Conservation (phyloP, 2,329 filamentous ascomycete genomes). For the Paracoccidioides brasiliensis region DNA sequence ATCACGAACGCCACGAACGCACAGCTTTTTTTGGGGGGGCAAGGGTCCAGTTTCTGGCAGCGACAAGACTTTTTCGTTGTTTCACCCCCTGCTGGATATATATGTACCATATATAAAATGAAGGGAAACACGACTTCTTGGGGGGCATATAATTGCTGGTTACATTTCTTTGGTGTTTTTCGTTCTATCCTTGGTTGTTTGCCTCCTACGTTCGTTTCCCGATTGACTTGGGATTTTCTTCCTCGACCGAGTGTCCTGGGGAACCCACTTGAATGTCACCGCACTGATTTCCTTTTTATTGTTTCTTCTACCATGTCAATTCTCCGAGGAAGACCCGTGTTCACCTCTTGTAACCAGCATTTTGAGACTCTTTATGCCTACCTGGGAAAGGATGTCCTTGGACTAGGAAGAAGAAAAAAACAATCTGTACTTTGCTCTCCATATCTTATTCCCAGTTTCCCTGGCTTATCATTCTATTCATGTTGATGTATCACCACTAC, state of each 20-base stretch:
- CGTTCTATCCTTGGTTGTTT: neutral
- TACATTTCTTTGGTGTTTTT: neutral
- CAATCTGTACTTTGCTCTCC: neutral
- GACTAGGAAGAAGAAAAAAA: neutral
- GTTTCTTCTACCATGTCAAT: neutral
- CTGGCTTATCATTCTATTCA: neutral
- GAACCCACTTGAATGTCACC: neutral
- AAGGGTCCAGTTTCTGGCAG: neutral
- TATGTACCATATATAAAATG: neutral
- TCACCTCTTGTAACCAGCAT: neutral
- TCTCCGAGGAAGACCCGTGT: neutral
- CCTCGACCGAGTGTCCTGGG: neutral
- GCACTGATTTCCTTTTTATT: neutral
- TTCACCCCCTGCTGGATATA: neutral
- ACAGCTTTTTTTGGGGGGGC: neutral
- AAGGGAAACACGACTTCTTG: neutral
- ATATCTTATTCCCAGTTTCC: neutral
- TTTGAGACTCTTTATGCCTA: neutral
- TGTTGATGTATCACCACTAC: neutral
- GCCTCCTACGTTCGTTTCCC: neutral
- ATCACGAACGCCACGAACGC: constrained; percentile 1
- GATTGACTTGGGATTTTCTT: neutral
- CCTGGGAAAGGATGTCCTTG: neutral
- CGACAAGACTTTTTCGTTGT: neutral
- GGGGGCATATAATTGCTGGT: neutral